Conservation (phyloP, 2,329 filamentous ascomycete species). For the Fragosphaeria purpurea region DNA sequence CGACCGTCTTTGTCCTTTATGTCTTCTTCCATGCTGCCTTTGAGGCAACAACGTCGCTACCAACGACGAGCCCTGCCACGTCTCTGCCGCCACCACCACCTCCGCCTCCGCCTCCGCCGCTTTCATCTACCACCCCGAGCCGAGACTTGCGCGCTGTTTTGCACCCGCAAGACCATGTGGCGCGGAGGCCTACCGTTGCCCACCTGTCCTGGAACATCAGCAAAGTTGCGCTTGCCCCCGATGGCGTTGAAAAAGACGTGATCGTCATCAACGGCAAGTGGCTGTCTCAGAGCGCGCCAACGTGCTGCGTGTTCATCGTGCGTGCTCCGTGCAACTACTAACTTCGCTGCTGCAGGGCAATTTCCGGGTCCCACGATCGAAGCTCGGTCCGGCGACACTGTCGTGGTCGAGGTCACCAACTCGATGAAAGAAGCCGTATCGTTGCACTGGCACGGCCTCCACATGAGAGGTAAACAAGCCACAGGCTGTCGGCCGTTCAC, state of each 20-base stretch:
- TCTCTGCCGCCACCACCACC: not conserved
- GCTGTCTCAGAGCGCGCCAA: not conserved
- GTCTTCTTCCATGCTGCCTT: too few species aligned
- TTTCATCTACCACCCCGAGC: not conserved
- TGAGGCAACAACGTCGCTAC: too few species aligned
- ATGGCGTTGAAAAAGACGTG: conserved; percentile 39
- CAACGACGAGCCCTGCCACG: too few species aligned
- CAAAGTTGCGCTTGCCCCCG: conserved; percentile 27
- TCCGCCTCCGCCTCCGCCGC: not conserved
- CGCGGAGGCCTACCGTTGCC: conserved; percentile 23
- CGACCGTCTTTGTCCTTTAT: conserved; percentile 2
- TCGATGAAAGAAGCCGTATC: conserved; percentile 28
- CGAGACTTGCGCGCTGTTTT: conserved; percentile 15
- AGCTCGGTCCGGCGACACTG: conserved; percentile 33
- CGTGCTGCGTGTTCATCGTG: too few species aligned
- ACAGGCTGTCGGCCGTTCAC: too few species aligned
- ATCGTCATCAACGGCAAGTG: conserved; percentile 38
- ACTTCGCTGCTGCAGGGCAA: conserved; percentile 6
- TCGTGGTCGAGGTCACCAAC: conserved; percentile 34
- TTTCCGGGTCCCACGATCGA: conserved; percentile 42
- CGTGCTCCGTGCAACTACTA: too few species aligned
- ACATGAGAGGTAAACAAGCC: conserved; percentile 18
- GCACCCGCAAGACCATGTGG: conserved; percentile 32
- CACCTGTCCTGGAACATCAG: conserved; percentile 31
- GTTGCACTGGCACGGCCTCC: conserved; percentile 38